A percentile compares a stretch with the other conserved stretches of the same genome.
Conservation (phyloP, 108 stramenopile species). For the Chaetoceros muelleri region DNA sequence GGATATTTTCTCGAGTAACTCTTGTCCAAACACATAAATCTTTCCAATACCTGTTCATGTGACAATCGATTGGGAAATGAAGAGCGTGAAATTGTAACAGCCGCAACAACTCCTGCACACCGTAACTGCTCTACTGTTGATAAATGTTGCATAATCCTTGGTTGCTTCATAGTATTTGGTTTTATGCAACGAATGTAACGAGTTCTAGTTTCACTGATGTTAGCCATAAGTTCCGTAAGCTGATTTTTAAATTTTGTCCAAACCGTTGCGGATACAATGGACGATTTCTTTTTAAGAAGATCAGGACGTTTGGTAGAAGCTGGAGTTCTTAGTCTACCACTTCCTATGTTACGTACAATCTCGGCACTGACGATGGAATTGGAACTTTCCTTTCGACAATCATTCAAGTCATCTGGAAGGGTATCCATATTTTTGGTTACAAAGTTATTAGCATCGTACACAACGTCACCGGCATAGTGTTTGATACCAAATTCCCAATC, state of each 20-base stretch:
- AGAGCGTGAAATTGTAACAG: conserved; percentile 87
- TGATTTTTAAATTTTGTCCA: conserved; percentile 72
- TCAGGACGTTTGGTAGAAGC: background rate
- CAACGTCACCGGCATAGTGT: conserved; percentile 88
- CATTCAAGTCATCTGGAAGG: conserved; percentile 58
- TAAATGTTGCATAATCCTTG: conserved; percentile 61
- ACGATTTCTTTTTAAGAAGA: background rate
- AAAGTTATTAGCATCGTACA: conserved; percentile 73
- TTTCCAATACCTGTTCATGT: conserved; percentile 67
- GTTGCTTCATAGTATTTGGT: conserved; percentile 71
- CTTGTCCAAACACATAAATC: conserved; percentile 57
- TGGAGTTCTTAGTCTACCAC: background rate
- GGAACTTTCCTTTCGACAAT: conserved; percentile 48
- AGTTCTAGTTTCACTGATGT: conserved; percentile 56
- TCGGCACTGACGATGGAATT: conserved; percentile 30
- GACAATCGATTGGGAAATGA: conserved; percentile 92
- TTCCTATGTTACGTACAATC: conserved; percentile 4
- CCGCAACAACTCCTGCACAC: conserved; percentile 93
- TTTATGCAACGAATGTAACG: conserved; percentile 92
- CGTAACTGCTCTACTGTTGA: conserved; percentile 87
- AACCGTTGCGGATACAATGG: conserved; percentile 27
- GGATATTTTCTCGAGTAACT: background rate
- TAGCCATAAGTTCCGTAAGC: conserved; percentile 56
- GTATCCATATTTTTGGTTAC: conserved; percentile 76
- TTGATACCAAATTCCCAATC: conserved; percentile 77